phyloP scores from a whole-genome alignment of 805 yeast species.

The Hanseniaspora opuntiae region DNA sequence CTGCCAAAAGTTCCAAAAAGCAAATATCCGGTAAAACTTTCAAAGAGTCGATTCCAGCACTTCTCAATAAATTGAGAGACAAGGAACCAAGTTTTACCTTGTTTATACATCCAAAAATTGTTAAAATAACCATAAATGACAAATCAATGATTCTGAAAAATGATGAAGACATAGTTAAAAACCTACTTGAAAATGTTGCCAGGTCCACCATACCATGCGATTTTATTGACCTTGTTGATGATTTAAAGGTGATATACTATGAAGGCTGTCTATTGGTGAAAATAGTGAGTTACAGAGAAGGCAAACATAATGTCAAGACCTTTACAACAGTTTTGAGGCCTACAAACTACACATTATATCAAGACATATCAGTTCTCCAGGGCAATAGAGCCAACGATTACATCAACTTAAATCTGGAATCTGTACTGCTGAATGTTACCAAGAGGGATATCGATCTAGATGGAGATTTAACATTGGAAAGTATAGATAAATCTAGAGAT shows the following conservation, averaged over 20 bases:
- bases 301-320: slow-evolving; percentile 7
- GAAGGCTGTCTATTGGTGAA: slow-evolving; percentile 9
- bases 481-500: not conserved
- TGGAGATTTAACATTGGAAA: not conserved
- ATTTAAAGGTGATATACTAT: slow-evolving; percentile 3
- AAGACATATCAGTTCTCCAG: slow-evolving; percentile 3
- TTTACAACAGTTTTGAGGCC: slow-evolving; percentile 7
- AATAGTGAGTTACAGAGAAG: slow-evolving; percentile 7
- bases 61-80: slow-evolving; percentile 3
- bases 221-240: slow-evolving; percentile 7
- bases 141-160: slow-evolving; percentile 8
- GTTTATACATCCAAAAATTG: slow-evolving; percentile 7
- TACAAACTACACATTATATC: slow-evolving; percentile 5
- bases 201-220: slow-evolving; percentile 8
- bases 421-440: slow-evolving; percentile 3
- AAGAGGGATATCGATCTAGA: slow-evolving; percentile 8
- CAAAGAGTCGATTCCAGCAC: not conserved
- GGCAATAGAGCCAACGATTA: slow-evolving; percentile 8
- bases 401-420: slow-evolving; percentile 3
- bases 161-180: slow-evolving; percentile 9
- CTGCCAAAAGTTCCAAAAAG: slow-evolving; percentile 1
- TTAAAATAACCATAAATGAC: slow-evolving; percentile 2
- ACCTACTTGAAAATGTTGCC: slow-evolving; percentile 7
- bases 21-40: slow-evolving; percentile 6
- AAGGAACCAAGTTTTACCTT: slow-evolving; percentile 9